Percentiles rank a stretch among this genome's conserved stretches.
Conservation (phyloP, 108 stramenopile species). For the Seminavis robusta region DNA sequence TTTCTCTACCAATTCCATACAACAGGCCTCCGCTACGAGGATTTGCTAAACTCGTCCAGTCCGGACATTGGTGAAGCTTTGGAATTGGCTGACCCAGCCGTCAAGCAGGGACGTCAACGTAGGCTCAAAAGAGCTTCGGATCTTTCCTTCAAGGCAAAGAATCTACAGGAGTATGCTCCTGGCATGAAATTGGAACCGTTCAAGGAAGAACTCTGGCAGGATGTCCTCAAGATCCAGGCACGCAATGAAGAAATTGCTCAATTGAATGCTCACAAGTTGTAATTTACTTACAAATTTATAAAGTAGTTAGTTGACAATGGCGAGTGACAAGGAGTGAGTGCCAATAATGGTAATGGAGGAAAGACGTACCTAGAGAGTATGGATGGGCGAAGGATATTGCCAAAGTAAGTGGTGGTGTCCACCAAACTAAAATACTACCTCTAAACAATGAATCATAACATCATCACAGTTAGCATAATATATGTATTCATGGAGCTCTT, state of each 20-base stretch:
- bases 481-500: too few species aligned
- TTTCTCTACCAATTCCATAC: conserved; percentile 3
- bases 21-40: conserved; percentile 82
- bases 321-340: too few species aligned
- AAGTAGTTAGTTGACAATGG: too few species aligned
- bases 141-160: conserved; percentile 83
- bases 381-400: too few species aligned
- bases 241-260: conserved; percentile 80
- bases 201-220: conserved; percentile 70
- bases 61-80: conserved; percentile 79
- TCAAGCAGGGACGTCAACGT: conserved; percentile 78
- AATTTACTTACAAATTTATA: background rate
- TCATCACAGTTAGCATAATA: too few species aligned
- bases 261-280: conserved; percentile 74
- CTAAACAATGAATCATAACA: too few species aligned
- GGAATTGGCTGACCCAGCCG: conserved; percentile 72
- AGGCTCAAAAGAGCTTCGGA: conserved; percentile 87
- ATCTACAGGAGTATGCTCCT: conserved; percentile 76
- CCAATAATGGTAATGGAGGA: too few species aligned
- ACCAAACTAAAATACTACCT: too few species aligned
- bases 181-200: conserved; percentile 64
- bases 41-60: conserved; percentile 73
- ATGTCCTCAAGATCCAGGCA: conserved; percentile 73
- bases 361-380: too few species aligned
- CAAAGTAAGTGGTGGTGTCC: too few species aligned